Conservation (phyloP, 2,329 filamentous ascomycete species). For the Scytalidium lignicola region DNA sequence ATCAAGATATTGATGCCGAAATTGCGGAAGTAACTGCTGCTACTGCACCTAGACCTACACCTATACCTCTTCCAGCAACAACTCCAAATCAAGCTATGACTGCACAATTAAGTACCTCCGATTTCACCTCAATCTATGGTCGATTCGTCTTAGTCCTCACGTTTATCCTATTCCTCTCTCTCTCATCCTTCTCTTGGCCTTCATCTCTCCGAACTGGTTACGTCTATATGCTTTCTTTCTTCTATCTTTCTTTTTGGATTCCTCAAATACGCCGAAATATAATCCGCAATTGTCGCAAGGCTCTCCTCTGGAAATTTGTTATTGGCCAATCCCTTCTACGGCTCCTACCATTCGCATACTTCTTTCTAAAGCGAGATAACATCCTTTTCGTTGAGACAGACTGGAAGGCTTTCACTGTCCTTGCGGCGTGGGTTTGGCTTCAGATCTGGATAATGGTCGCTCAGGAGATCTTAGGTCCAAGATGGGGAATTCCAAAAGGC, state of each 20-base stretch:
- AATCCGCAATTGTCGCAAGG: conserved; percentile 84
- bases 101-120: conserved; percentile 20
- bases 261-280: conserved; percentile 91
- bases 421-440: conserved; percentile 78
- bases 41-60: conserved; percentile 17
- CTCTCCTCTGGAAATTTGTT: conserved; percentile 88
- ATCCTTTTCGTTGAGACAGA: conserved; percentile 74
- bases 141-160: conserved; percentile 53
- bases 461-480: conserved; percentile 80
- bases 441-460: conserved; percentile 74
- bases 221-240: conserved; percentile 59
- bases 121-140: conserved; percentile 52
- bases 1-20: conserved; percentile 59
- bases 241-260: conserved; percentile 85
- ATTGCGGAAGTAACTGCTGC: conserved; percentile 40
- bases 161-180: conserved; percentile 51
- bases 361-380: conserved; percentile 74
- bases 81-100: conserved; percentile 24
- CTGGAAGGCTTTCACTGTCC: conserved; percentile 54
- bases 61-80: conserved; percentile 14
- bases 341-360: conserved; percentile 76
- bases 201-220: conserved; percentile 49
- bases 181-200: conserved; percentile 58
- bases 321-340: conserved; percentile 76
- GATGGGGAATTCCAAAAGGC: conserved; percentile 73